Conservation (phyloP, 495 filamentous ascomycete species). For the Clavariopsis aquatica region DNA sequence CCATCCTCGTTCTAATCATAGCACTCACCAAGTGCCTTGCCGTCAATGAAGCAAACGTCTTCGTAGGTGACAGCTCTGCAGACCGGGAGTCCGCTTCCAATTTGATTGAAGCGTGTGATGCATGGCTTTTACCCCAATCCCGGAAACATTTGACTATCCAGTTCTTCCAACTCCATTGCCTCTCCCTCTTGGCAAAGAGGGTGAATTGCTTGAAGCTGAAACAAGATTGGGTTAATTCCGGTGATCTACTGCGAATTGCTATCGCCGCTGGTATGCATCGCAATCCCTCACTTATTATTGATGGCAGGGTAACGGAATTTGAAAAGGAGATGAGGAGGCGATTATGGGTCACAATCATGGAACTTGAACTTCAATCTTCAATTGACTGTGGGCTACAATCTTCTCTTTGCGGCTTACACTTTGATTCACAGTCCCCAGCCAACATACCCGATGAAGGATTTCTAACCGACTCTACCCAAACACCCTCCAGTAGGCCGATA, state of each 20-base stretch:
- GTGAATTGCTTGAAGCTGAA: constrained; percentile 36
- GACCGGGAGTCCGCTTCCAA: constrained; percentile 45
- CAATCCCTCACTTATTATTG: constrained; percentile 17
- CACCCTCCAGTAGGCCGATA: constrained; percentile 10
- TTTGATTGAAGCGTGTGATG: constrained; percentile 46
- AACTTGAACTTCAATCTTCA: constrained; percentile 34
- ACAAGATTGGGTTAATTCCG: constrained; percentile 34
- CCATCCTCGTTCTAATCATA: constrained; percentile 46
- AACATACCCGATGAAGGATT: constrained; percentile 29
- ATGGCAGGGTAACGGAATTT: constrained; percentile 21
- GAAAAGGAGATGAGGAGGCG: constrained; percentile 34
- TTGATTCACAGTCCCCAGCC: constrained; percentile 25
- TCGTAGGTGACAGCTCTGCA: constrained; percentile 47
- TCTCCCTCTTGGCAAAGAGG: constrained; percentile 31
- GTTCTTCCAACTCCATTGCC: constrained; percentile 34
- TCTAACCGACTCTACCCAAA: background rate
- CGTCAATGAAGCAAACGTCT: constrained; percentile 20
- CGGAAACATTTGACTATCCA: constrained; percentile 42
- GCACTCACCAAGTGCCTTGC: constrained; percentile 32
- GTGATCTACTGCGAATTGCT: constrained; percentile 28
- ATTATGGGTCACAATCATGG: constrained; percentile 33
- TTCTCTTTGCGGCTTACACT: constrained; percentile 25
- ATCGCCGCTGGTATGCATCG: constrained; percentile 34
- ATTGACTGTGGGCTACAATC: constrained; percentile 30
- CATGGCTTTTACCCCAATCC: constrained; percentile 46